Evolutionary conservation across 1,284 basidiomycete species (phyloP).

Genomic region (Papiliotrema laurentii): DNA sequence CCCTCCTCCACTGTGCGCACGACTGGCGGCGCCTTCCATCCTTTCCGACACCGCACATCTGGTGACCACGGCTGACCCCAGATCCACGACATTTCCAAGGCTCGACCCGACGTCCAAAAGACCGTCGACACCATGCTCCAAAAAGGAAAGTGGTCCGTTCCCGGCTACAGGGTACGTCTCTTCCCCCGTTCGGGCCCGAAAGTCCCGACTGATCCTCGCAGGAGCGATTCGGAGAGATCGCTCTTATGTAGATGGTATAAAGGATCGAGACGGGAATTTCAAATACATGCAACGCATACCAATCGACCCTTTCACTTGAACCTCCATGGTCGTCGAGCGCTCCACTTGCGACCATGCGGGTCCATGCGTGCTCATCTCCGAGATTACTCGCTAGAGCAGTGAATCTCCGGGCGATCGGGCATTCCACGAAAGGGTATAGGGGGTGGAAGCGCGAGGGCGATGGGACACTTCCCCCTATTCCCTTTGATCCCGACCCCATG

Average conservation of each 20-base stretch:
- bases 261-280: too few relatives aligned
- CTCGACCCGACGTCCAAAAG: conserved; percentile 87
- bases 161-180: conserved; percentile 60
- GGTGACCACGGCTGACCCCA: conserved; percentile 35
- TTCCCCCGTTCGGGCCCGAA: not conserved
- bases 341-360: too few relatives aligned
- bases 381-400: too few relatives aligned
- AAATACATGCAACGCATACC: too few relatives aligned
- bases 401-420: too few relatives aligned
- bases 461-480: too few relatives aligned
- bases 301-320: too few relatives aligned
- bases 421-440: too few relatives aligned
- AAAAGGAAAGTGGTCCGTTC: conserved; percentile 99
- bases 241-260: conserved; percentile 72
- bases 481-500: too few relatives aligned
- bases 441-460: too few relatives aligned
- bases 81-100: conserved; percentile 85
- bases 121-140: conserved; percentile 95
- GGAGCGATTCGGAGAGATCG: conserved; percentile 90
- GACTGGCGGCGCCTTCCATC: not conserved
- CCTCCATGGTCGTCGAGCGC: too few relatives aligned
- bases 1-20: not conserved
- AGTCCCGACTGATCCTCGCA: conserved; percentile 49
- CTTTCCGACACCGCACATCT: not conserved
- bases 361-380: too few relatives aligned